Evolutionary conservation across 2,329 filamentous ascomycete genomes (phyloP).

Genomic region (Pseudogymnoascus sp.): DNA sequence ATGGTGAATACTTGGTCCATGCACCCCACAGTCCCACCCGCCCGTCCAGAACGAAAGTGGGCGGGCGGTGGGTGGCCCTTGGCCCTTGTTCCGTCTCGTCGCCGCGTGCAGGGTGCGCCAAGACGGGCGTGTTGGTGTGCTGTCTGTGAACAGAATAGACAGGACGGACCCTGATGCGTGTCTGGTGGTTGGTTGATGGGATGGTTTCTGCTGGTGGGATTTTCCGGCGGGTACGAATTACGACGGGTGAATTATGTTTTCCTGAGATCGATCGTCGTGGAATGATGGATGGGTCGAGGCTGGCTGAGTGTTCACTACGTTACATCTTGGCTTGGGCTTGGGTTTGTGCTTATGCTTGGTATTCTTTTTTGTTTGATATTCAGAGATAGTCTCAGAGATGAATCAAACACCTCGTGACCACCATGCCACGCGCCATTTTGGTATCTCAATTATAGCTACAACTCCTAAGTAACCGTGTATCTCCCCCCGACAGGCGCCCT

Average conservation of each 20-base stretch:
- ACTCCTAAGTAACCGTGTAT: slow-evolving; percentile 69
- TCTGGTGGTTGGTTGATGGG: not conserved
- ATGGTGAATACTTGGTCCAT: slow-evolving; percentile 1
- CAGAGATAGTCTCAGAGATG: not conserved
- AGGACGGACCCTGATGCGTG: not conserved
- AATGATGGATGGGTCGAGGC: not conserved
- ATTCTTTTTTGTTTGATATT: not conserved
- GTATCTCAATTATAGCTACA: not conserved
- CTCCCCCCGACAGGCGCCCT: slow-evolving; percentile 70
- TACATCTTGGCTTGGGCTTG: not conserved
- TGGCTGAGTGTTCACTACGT: not conserved
- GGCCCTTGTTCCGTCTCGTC: not conserved
- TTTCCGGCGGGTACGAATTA: not conserved
- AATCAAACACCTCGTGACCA: not conserved
- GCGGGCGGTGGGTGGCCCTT: not conserved
- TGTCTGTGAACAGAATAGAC: not conserved
- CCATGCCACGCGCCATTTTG: not conserved
- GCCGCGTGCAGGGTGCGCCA: slow-evolving; percentile 1
- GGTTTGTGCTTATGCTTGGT: not conserved
- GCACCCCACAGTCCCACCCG: slow-evolving; percentile 2
- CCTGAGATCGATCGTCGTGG: not conserved
- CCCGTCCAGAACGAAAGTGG: not conserved
- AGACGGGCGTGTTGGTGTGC: not conserved
- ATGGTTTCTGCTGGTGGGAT: not conserved
- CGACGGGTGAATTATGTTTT: not conserved